A percentile compares a stretch with the other conserved stretches of the same genome.
These are phyloP conservation scores for Phyllosticta citrichinensis DNA, from an alignment of 2,329 filamentous ascomycete species.

Conservation along the genomic window DNA sequence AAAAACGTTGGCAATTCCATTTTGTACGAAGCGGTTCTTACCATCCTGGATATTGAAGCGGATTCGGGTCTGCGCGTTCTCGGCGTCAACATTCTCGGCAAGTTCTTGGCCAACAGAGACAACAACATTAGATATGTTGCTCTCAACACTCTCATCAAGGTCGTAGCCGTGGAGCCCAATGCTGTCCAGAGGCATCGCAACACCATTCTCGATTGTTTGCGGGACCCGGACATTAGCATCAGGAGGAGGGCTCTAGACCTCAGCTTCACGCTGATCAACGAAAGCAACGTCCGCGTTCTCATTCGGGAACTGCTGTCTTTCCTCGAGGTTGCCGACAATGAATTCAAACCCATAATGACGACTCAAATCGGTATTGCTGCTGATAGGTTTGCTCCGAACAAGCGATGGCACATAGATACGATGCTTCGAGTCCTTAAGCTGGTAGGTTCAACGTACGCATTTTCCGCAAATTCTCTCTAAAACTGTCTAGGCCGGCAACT, in stretches of 20 bases:
- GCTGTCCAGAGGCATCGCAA: conserved; percentile 95
- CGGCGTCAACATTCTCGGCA: conserved; percentile 95
- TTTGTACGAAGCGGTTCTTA: conserved; percentile 91
- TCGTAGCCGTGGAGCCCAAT: conserved; percentile 95
- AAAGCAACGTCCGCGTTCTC: conserved; percentile 85
- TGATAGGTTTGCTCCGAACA: conserved; percentile 91
- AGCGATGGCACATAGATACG: conserved; percentile 96
- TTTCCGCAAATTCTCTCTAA: conserved; percentile 10
- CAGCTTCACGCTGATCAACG: conserved; percentile 96
- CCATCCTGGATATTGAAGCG: conserved; percentile 95
- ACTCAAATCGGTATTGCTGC: conserved; percentile 96
- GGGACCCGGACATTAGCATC: conserved; percentile 97
- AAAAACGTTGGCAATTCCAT: conserved; percentile 99
- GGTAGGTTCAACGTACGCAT: conserved; percentile 17
- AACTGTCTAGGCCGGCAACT: conserved; percentile 61
- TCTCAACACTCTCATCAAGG: conserved; percentile 93
- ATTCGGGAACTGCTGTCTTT: conserved; percentile 91
- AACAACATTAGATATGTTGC: conserved; percentile 99
- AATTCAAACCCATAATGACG: conserved; percentile 98
- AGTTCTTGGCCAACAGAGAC: conserved; percentile 95
- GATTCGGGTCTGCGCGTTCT: conserved; percentile 90
- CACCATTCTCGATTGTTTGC: conserved; percentile 89
- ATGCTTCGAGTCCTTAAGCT: conserved; percentile 90
- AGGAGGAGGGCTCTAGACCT: conserved; percentile 88
- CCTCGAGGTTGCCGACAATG: conserved; percentile 91